Evolutionary conservation across 768 basidiomycete species (phyloP), one percentile per base, ranked within the genome.

Genomic region (Kwoniella shandongensis): DNA sequence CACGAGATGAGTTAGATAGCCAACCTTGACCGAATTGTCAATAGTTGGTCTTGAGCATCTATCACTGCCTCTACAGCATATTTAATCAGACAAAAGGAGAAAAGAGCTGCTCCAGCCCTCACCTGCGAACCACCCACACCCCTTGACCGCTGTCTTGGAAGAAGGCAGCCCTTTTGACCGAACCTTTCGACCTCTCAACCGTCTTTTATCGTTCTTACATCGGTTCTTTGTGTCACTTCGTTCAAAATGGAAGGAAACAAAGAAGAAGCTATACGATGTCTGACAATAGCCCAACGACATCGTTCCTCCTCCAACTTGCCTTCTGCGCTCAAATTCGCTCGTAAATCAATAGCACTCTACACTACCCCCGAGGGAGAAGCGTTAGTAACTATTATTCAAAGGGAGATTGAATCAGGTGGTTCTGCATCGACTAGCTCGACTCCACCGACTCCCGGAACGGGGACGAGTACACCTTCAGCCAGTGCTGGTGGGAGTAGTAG

Each of bases 311-410:
- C 83, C 45, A 90, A 93, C 75, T 78, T 85, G 52, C 61, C 86
- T 40, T 84, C 88, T 2, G 91, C 93, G 1, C 84, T 86, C 72
- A 90, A 89, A 75, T 93, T 97, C 79, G 87, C 86, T 59, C 84
- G 86, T 76, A 97, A 97, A 78, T 90, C 88, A 11, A 83, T 91
- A 59, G 79, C 85, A 5, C 81, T 97, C 41, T 91, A 88, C 76
- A 80, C 85, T 50, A 91, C 91, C 0, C 81, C 85, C 10, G 85
- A 90, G 74, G 93, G 87, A 12, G 72, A 80, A 39, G 82, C 82
- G 57, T 78, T 94, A 32, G 81, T 92, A 30, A 81, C 81, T 12
- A 78, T 82, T 12, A 84, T 96, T 36, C 84, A 89, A 57, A 74
- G 83, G 29, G 82, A 84, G 78, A 80, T 48, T 63, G 58, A 52